Evolutionary conservation across 1,284 basidiomycete species (phyloP).

Genomic region (Ustilago nuda): DNA sequence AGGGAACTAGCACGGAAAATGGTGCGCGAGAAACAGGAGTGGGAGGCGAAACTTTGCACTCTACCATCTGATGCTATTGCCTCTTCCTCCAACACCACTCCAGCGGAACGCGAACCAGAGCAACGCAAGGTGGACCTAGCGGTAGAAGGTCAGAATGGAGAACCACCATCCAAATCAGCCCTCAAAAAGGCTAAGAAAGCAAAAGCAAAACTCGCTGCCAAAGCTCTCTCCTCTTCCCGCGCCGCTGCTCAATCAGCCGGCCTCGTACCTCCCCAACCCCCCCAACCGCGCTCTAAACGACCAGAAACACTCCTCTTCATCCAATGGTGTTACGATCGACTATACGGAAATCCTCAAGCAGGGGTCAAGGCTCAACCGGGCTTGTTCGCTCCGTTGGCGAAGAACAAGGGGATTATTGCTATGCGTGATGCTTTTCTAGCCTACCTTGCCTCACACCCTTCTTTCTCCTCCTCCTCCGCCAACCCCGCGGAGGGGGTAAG

Average conservation of each 20-base stretch:
- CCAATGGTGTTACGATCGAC: constrained; percentile 61
- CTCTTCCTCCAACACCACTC: neutral
- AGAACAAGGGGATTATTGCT: constrained; percentile 84
- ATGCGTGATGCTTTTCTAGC: constrained; percentile 82
- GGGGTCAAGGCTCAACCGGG: constrained; percentile 77
- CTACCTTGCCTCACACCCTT: constrained; percentile 71
- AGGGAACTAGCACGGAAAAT: constrained; percentile 85
- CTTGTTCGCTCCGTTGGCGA: constrained; percentile 77
- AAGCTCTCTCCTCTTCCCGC: neutral
- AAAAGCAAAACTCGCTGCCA: constrained; percentile 12
- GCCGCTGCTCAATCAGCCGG: constrained; percentile 32
- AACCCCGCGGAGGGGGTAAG: constrained; percentile 22
- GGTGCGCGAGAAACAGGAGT: constrained; percentile 53
- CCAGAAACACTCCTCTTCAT: constrained; percentile 63
- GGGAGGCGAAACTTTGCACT: constrained; percentile 37
- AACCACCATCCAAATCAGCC: constrained; percentile 26
- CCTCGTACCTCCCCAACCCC: constrained; percentile 39
- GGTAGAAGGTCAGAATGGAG: neutral
- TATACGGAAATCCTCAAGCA: constrained; percentile 70
- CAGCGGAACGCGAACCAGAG: neutral
- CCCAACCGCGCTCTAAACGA: constrained; percentile 52
- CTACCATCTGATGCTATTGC: neutral
- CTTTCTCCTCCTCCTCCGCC: constrained; percentile 23
- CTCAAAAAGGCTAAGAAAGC: constrained; percentile 38
- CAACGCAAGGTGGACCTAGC: neutral